phyloP scores from a whole-genome alignment of 352 stramenopile species.

The Thraustochytrium striatum region DNA sequence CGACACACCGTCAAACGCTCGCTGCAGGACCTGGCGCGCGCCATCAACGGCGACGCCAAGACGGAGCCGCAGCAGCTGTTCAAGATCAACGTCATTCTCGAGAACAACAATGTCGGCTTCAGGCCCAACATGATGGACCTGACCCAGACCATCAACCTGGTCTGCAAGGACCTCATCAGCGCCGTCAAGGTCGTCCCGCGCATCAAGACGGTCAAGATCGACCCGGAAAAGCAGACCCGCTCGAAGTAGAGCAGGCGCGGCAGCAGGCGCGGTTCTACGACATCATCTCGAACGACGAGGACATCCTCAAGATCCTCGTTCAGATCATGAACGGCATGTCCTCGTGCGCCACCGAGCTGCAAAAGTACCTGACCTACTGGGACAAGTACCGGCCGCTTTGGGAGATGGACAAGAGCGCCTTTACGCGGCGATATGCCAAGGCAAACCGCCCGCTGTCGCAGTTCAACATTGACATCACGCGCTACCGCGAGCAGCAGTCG shows the following conservation, averaged over 20 bases:
- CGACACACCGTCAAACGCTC: constrained; percentile 86
- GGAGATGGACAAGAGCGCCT: constrained; percentile 89
- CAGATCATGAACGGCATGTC: constrained; percentile 94
- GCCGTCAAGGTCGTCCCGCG: constrained; percentile 82
- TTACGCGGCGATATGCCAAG: constrained; percentile 90
- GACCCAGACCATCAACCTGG: constrained; percentile 86
- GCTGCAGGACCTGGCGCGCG: constrained; percentile 83
- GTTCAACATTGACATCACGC: constrained; percentile 45
- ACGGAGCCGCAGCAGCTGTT: constrained; percentile 79
- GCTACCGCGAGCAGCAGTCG: constrained; percentile 57
- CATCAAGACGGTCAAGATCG: constrained; percentile 54
- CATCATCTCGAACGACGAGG: constrained; percentile 89
- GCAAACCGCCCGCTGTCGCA: constrained; percentile 80
- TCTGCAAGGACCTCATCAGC: constrained; percentile 90
- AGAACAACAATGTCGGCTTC: constrained; percentile 86
- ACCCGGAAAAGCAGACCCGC: constrained; percentile 36
- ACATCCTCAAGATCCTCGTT: constrained; percentile 88
- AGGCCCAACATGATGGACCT: constrained; percentile 86
- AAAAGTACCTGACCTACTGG: constrained; percentile 90
- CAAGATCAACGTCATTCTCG: constrained; percentile 83
- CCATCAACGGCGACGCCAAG: constrained; percentile 75
- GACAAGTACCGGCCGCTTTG: constrained; percentile 72
- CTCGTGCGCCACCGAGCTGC: constrained; percentile 80
- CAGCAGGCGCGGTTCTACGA: constrained; percentile 72
- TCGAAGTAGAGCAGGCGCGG: constrained; percentile 25